These are phyloP conservation scores for Ophiostoma novo-ulmi DNA, from an alignment of 2,329 filamentous ascomycete species.

Conservation along the genomic window DNA sequence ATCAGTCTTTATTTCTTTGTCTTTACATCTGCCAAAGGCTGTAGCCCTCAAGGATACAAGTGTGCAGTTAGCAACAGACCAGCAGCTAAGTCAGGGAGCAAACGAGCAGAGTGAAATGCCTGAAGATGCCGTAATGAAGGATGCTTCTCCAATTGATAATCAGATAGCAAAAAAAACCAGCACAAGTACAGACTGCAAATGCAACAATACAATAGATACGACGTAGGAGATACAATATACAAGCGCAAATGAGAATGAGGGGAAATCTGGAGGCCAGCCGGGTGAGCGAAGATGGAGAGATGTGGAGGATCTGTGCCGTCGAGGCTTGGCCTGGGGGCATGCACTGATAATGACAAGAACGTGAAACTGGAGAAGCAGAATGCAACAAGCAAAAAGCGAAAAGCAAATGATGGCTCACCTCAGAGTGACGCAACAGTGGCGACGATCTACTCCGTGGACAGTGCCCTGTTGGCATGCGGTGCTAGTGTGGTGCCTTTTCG, in stretches of 20 bases:
- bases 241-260: neutral
- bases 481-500: slow-evolving; percentile 15
- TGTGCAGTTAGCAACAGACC: neutral
- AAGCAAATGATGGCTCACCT: neutral
- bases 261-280: neutral
- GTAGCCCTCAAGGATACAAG: neutral
- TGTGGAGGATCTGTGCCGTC: neutral
- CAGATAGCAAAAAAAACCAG: no score
- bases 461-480: neutral
- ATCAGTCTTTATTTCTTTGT: neutral
- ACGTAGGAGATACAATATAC: neutral
- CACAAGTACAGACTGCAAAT: neutral
- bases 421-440: slow-evolving; percentile 6
- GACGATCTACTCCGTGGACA: neutral
- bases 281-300: neutral
- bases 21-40: neutral
- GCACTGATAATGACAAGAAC: neutral
- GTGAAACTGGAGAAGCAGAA: no score
- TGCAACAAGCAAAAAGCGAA: neutral
- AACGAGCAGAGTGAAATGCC: neutral
- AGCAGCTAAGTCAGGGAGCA: neutral
- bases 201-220: neutral
- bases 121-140: neutral
- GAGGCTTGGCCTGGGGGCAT: slow-evolving; percentile 1
- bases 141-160: neutral